Evolutionary conservation across 2,329 filamentous ascomycete genomes (phyloP).

Genomic region (Dothistroma septosporum): DNA sequence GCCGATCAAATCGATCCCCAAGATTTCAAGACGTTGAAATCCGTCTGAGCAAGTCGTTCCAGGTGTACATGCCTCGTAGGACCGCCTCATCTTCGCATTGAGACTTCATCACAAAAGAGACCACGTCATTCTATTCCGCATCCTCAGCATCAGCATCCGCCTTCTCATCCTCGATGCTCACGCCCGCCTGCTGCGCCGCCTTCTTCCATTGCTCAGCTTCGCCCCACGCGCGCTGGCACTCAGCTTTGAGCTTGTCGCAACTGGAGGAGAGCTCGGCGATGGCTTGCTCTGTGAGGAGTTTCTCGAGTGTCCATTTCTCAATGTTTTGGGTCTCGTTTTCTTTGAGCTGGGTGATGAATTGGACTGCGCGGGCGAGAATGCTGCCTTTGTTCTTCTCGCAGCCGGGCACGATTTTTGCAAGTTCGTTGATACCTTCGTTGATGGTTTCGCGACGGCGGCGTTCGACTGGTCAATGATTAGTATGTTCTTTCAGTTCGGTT

Average conservation of each 20-base stretch:
- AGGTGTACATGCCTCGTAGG: background rate
- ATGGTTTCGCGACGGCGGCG: constrained; percentile 95
- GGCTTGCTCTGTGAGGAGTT: constrained; percentile 82
- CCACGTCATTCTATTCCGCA: constrained; percentile 7
- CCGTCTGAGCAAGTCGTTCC: background rate
- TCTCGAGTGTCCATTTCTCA: constrained; percentile 89
- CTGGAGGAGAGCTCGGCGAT: constrained; percentile 82
- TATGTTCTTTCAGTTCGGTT: background rate
- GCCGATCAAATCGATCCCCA: background rate
- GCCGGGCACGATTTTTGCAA: constrained; percentile 94
- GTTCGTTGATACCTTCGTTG: constrained; percentile 97
- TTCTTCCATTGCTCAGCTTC: constrained; percentile 78
- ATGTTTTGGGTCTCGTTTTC: constrained; percentile 93
- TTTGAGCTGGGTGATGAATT: constrained; percentile 90
- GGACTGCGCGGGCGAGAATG: constrained; percentile 86
- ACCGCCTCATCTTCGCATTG: background rate
- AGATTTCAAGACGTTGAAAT: background rate
- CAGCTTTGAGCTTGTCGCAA: constrained; percentile 80
- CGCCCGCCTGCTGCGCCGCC: constrained; percentile 34
- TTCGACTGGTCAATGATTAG: constrained; percentile 63
- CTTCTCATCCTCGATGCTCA: constrained; percentile 25
- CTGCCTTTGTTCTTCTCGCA: constrained; percentile 99
- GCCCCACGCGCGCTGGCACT: constrained; percentile 72
- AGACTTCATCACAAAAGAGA: background rate
- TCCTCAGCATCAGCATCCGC: constrained; percentile 15